These are phyloP conservation scores for Saccharata proteae DNA, from an alignment of 2,329 filamentous ascomycete genomes.

Conservation along the genomic window DNA sequence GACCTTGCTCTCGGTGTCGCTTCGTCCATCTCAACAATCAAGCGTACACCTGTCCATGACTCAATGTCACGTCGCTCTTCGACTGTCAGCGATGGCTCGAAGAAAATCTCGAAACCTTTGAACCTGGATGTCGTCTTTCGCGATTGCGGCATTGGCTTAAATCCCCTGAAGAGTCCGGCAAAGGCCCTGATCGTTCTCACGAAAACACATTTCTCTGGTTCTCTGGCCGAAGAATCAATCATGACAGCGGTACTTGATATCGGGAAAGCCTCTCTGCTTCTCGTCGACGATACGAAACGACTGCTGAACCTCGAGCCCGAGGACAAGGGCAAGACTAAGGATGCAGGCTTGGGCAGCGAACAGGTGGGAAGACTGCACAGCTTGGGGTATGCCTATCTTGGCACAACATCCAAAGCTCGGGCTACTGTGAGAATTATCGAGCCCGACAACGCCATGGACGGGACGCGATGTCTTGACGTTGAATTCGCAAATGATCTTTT, in stretches of 20 bases:
- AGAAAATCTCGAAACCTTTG: conserved; percentile 27
- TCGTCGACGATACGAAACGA: conserved; percentile 62
- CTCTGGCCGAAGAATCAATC: conserved; percentile 29
- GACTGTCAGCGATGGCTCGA: conserved; percentile 14
- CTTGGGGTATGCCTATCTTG: conserved; percentile 73
- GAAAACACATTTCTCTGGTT: conserved; percentile 58
- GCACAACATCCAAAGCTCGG: conserved; percentile 73
- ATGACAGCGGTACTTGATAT: conserved; percentile 56
- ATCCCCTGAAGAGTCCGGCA: conserved; percentile 61
- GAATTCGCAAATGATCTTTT: conserved; percentile 77
- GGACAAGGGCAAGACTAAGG: neutral
- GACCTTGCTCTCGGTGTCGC: conserved; percentile 66
- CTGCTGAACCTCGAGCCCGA: conserved; percentile 17
- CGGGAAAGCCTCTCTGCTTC: conserved; percentile 67
- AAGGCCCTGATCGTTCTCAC: conserved; percentile 71
- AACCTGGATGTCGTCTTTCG: conserved; percentile 63
- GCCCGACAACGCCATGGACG: conserved; percentile 42
- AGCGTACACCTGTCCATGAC: conserved; percentile 47
- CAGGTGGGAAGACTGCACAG: conserved; percentile 41
- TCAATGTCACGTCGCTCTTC: conserved; percentile 20
- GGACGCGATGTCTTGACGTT: conserved; percentile 59
- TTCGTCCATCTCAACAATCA: conserved; percentile 66
- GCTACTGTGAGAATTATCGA: conserved; percentile 49
- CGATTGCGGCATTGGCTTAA: conserved; percentile 74
- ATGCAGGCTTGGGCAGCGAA: conserved; percentile 17